These are phyloP conservation scores for Cyclostephanos tholiformis DNA, from an alignment of 108 stramenopile genomes.

Conservation along the genomic window DNA sequence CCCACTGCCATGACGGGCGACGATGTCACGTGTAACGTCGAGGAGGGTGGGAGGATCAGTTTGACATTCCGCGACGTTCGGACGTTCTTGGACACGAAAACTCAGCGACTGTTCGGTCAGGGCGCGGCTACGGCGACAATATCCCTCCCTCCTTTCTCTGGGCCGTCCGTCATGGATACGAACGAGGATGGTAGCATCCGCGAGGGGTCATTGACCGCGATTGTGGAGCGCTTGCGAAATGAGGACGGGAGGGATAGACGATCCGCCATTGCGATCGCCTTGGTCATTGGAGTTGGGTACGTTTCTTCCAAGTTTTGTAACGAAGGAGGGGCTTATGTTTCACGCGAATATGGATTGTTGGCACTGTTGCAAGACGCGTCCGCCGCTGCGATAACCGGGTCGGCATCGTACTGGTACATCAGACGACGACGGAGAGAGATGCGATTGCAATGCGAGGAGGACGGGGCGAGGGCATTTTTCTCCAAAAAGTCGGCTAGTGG, in stretches of 20 bases:
- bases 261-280: constrained; percentile 31
- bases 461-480: constrained; percentile 69
- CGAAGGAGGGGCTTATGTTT: not conserved
- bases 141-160: not conserved
- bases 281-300: constrained; percentile 47
- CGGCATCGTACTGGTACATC: constrained; percentile 39
- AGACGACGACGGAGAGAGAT: constrained; percentile 21
- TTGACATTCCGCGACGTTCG: constrained; percentile 70
- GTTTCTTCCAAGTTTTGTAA: constrained; percentile 15
- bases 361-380: constrained; percentile 23
- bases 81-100: constrained; percentile 63
- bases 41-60: constrained; percentile 55
- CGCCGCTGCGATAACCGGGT: constrained; percentile 19
- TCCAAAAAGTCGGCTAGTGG: constrained; percentile 68
- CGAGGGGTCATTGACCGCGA: constrained; percentile 20
- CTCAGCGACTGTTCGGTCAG: constrained; percentile 66
- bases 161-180: not conserved
- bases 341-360: constrained; percentile 13
- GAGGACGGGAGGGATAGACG: constrained; percentile 49
- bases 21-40: constrained; percentile 28
- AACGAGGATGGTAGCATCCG: constrained; percentile 24
- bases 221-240: constrained; percentile 17
- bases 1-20: not conserved
- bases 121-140: constrained; percentile 36
- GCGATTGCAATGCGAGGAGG: constrained; percentile 50